These are phyloP conservation scores for Saxophila tyrrhenica DNA, from an alignment of 495 filamentous ascomycete genomes.

Conservation along the genomic window DNA sequence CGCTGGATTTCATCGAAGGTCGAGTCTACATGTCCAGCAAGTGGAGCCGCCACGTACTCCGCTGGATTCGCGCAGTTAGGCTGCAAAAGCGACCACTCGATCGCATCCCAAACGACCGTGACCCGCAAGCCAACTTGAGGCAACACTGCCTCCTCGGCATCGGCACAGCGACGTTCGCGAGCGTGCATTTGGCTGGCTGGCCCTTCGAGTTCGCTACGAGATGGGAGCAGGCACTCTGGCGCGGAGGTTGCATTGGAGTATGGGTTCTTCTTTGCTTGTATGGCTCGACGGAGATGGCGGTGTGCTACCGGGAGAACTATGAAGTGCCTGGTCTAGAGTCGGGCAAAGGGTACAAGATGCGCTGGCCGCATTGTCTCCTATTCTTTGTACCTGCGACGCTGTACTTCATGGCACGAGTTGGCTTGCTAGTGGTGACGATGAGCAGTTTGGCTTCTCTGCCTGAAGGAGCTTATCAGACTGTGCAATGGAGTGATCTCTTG, in stretches of 20 bases:
- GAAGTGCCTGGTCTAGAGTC: neutral
- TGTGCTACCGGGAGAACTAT: neutral
- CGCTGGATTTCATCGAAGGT: neutral
- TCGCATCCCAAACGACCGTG: neutral
- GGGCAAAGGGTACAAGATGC: neutral
- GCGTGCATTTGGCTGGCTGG: neutral
- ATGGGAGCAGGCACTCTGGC: neutral
- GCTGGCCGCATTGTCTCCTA: neutral
- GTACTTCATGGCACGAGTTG: neutral
- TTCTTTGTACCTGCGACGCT: neutral
- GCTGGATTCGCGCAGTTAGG: neutral
- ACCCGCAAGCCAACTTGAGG: neutral
- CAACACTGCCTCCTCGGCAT: neutral
- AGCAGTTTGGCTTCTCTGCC: neutral
- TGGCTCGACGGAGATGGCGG: neutral
- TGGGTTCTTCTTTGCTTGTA: neutral
- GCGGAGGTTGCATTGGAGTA: neutral
- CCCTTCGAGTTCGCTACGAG: neutral
- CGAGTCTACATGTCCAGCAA: neutral
- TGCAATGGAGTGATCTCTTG: neutral
- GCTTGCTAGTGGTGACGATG: neutral
- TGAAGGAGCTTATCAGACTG: neutral
- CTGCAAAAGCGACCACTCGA: neutral
- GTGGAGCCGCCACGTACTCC: neutral
- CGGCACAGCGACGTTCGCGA: neutral